Evolutionary conservation across 345 rosid genomes (phyloP).

Genomic region (Syzygium aromaticum): DNA sequence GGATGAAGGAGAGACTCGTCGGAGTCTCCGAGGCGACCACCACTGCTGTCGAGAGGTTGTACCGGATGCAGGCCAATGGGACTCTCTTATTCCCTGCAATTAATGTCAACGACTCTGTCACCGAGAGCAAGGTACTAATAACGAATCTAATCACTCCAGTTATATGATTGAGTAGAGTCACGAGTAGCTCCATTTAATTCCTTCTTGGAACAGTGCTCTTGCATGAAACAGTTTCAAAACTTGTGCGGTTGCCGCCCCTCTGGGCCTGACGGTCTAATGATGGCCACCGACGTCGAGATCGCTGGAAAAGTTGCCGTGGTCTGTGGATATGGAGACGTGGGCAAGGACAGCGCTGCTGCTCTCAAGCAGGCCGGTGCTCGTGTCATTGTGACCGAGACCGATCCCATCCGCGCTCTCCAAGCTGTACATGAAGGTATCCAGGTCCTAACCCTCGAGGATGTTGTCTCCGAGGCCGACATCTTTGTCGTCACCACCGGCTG

Average conservation of each 20-base stretch:
- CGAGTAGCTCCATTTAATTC: background rate
- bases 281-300: accelerated
- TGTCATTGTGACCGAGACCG: accelerated
- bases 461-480: background rate
- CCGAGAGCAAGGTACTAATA: constrained; percentile 19
- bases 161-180: too few relatives aligned
- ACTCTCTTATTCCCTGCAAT: constrained; percentile 28
- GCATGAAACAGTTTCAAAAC: background rate
- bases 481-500: background rate
- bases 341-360: accelerated
- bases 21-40: constrained; percentile 78
- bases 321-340: background rate
- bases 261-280: accelerated
- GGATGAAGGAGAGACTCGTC: constrained; percentile 69
- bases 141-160: too few relatives aligned
- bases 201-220: background rate
- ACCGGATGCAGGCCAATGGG: constrained; percentile 28
- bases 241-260: background rate
- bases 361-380: accelerated
- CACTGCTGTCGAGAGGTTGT: constrained; percentile 37
- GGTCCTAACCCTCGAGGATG: background rate
- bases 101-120: constrained; percentile 35
- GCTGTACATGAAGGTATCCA: accelerated
- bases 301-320: background rate
- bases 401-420: background rate